Percentiles rank a stretch among this genome's conserved stretches.
Evolutionary conservation across 225 moss, liverwort and hornwort species (phyloP).

Genomic region (Climacium dendroides): DNA sequence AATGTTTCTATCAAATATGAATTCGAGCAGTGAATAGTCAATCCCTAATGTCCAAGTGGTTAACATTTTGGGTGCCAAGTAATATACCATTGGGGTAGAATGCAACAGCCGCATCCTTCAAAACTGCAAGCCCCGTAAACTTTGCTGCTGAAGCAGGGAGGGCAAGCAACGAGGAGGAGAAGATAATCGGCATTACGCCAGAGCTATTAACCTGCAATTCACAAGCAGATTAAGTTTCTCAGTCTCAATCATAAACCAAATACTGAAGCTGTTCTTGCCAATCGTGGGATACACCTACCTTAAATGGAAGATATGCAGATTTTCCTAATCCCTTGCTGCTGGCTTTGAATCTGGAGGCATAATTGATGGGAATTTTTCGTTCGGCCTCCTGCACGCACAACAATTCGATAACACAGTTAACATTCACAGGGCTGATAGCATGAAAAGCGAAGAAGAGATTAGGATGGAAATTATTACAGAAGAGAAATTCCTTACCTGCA

Average conservation of each 20-base stretch:
- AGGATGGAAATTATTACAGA: neutral
- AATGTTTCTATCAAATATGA: neutral
- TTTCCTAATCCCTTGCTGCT: constrained; percentile 85
- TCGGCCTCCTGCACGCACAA: constrained; percentile 74
- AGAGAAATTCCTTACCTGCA: constrained; percentile 37
- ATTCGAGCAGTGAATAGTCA: neutral
- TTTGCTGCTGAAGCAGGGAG: constrained; percentile 77
- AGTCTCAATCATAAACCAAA: neutral
- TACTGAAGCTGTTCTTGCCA: neutral
- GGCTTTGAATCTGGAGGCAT: constrained; percentile 78
- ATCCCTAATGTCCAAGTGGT: neutral
- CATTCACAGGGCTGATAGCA: neutral
- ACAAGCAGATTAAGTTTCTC: neutral
- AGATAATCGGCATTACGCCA: constrained; percentile 98
- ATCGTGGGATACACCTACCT: constrained; percentile 23
- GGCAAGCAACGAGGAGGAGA: constrained; percentile 91
- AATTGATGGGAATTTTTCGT: constrained; percentile 95
- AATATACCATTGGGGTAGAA: constrained; percentile 75
- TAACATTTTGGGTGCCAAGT: neutral
- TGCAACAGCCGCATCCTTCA: constrained; percentile 74
- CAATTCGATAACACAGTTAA: neutral
- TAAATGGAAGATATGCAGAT: constrained; percentile 91
- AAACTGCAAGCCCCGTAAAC: constrained; percentile 67
- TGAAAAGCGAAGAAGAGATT: neutral
- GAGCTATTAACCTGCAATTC: constrained; percentile 82